Base-by-base conservation (phyloP, 2,329 filamentous ascomycete genomes). In the Pyricularia sp. region DNA sequence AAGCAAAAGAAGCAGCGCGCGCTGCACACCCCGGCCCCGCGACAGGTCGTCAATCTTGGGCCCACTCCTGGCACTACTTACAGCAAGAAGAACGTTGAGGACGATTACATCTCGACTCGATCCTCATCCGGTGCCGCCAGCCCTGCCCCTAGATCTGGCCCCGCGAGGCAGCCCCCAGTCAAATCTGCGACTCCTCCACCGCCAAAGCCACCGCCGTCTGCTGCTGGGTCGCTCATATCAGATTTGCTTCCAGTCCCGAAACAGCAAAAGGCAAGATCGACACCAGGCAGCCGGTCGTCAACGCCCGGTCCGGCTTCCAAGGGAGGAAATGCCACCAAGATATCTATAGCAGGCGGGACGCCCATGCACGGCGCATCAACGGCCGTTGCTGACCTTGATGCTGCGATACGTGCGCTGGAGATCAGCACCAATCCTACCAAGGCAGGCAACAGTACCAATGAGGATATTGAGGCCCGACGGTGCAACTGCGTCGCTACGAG, bases 401-500 rank as follows among this genome's bases (percentile, higher is more conserved):
- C 93, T 1, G 94, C 94, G 4, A 98, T 99, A 72, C 90, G 93
- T 28, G 86, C 90, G 2, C 86, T 99, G 7, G 95, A 99, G 77
- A 86, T 97, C n/a, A 91, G 92, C 68, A 97, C 94, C 2, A 97
- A 97, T 75, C 93, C 93, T 0, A 87, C 88, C 0, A 79, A 93
- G 68, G 23, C 70, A 30, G 70, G 72, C 33, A 73, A 70, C 68
- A 69, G 68, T 1, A 79, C 83, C 58, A 55, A 4, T 30, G 81
- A 80, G 9, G 83, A 85, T 70, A 82, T 88, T 30, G 80, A 81
- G 11, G 84, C 88, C 67, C 86, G 91, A 7, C 88, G 88, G 69
- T 99, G 95, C 79, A 91, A 91, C 74, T 99, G 95, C 78, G 93
- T 96, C 75, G 95, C 92, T 0, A 89, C 91, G 0, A 87, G 92